Percentiles rank a stretch among this genome's conserved stretches.
phyloP scores from a whole-genome alignment of 2,329 filamentous ascomycete genomes.

The Exophiala viscosa region DNA sequence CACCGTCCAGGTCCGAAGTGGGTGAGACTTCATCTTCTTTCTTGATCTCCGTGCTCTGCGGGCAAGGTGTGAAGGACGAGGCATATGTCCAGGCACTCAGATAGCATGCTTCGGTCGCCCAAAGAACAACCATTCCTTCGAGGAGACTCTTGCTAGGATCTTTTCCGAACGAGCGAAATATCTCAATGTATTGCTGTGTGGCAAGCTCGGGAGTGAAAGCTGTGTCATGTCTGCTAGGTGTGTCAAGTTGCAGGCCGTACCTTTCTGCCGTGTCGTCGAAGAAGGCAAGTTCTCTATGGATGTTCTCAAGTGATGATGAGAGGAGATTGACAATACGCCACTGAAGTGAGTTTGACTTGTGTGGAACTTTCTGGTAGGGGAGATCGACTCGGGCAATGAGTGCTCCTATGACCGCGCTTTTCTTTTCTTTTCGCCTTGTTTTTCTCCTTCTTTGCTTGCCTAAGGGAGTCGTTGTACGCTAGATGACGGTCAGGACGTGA shows the following conservation, averaged over 20 bases:
- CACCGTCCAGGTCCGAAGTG: slow-evolving; percentile 58
- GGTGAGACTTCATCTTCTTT: neutral
- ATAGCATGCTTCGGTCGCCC: slow-evolving; percentile 69
- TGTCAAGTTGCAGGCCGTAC: slow-evolving; percentile 55
- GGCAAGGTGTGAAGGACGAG: slow-evolving; percentile 17
- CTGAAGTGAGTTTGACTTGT: slow-evolving; percentile 41
- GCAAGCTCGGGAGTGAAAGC: slow-evolving; percentile 40
- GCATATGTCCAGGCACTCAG: slow-evolving; percentile 55
- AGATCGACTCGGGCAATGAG: slow-evolving; percentile 61
- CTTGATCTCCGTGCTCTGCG: too few relatives aligned
- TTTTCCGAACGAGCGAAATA: slow-evolving; percentile 56
- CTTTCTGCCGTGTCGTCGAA: slow-evolving; percentile 62
- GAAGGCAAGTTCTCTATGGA: slow-evolving; percentile 64
- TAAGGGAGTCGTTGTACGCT: too few relatives aligned
- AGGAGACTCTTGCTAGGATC: slow-evolving; percentile 51
- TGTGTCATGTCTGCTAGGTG: slow-evolving; percentile 6
- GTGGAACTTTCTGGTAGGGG: slow-evolving; percentile 40
- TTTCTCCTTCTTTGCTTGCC: too few relatives aligned
- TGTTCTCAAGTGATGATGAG: slow-evolving; percentile 62
- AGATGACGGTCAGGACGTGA: too few relatives aligned
- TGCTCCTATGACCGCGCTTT: slow-evolving; percentile 50
- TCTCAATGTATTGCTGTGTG: slow-evolving; percentile 54
- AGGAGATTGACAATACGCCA: slow-evolving; percentile 60
- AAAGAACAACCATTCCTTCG: slow-evolving; percentile 69
- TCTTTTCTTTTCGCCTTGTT: too few relatives aligned